Percentiles rank a stretch among this genome's conserved stretches.
phyloP scores from a whole-genome alignment of 805 yeast genomes.

The Isabelozyma gotoi region DNA sequence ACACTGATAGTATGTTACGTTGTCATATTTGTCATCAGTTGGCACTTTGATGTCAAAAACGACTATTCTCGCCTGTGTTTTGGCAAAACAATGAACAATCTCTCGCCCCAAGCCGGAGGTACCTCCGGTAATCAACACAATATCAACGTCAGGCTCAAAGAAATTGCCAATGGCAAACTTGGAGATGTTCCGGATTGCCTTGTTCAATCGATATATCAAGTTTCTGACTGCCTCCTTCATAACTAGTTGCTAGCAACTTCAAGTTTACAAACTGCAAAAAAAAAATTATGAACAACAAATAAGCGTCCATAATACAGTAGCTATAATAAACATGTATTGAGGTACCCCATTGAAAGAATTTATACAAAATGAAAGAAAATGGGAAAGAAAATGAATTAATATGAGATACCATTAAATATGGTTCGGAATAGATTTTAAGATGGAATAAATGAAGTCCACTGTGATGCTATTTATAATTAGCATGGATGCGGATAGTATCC shows the following conservation, averaged over 20 bases:
- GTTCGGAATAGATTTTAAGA: not conserved
- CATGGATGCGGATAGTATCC: not conserved
- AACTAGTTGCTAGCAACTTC: too few species aligned
- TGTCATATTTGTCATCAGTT: slow-evolving; percentile 26
- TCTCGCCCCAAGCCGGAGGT: slow-evolving; percentile 74
- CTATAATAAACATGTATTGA: too few species aligned
- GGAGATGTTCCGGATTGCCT: slow-evolving; percentile 27
- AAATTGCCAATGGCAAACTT: slow-evolving; percentile 48
- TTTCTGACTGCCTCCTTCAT: not conserved
- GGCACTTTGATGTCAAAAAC: slow-evolving; percentile 61
- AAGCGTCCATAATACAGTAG: too few species aligned
- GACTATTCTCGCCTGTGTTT: slow-evolving; percentile 51
- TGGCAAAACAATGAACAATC: slow-evolving; percentile 47
- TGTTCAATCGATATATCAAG: slow-evolving; percentile 14
- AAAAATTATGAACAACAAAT: too few species aligned
- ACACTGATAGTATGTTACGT: slow-evolving; percentile 59
- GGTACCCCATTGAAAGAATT: not conserved
- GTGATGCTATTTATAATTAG: too few species aligned
- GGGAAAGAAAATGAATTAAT: too few species aligned
- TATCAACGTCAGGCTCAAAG: slow-evolving; percentile 54
- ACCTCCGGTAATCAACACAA: slow-evolving; percentile 84
- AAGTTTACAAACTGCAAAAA: not conserved
- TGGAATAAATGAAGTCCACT: not conserved
- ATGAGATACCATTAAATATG: too few species aligned
- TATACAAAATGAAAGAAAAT: not conserved